Evolutionary conservation across 345 rosid genomes (phyloP).

Genomic region (Triadica sebifera): DNA sequence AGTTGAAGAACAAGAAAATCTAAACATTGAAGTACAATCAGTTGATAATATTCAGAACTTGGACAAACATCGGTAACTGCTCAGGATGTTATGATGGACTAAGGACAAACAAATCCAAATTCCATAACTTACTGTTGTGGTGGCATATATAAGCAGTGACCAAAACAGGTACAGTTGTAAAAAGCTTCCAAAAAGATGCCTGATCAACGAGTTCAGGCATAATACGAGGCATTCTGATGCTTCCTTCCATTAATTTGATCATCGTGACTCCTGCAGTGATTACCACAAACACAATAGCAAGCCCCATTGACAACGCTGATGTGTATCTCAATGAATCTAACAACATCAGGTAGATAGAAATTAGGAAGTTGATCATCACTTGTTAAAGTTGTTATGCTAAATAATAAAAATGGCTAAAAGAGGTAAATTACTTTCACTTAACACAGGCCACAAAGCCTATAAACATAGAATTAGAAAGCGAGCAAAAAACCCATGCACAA

Average conservation of each 20-base stretch:
- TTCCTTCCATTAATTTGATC: conserved; percentile 44
- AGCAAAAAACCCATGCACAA: neutral
- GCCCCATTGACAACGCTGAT: conserved; percentile 58
- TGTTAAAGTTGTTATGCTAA: neutral
- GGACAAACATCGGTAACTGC: conserved; percentile 5
- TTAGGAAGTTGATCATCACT: neutral
- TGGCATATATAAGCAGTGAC: conserved; percentile 75
- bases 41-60: neutral
- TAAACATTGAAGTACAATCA: neutral
- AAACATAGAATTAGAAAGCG: neutral
- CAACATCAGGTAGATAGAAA: conserved; percentile 9
- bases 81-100: neutral
- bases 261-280: conserved; percentile 55
- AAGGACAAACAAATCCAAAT: neutral
- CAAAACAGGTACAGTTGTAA: conserved; percentile 53
- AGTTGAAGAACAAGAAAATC: neutral
- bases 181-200: conserved; percentile 67
- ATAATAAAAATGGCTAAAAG: neutral
- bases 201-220: conserved; percentile 48
- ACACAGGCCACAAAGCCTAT: neutral
- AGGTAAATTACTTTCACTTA: neutral
- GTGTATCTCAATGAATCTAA: conserved; percentile 67
- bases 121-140: conserved; percentile 48
- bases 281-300: conserved; percentile 60
- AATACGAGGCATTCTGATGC: conserved; percentile 46